Base-by-base conservation (phyloP, 2,329 filamentous ascomycete species). In the Fusarium subtropicale region DNA sequence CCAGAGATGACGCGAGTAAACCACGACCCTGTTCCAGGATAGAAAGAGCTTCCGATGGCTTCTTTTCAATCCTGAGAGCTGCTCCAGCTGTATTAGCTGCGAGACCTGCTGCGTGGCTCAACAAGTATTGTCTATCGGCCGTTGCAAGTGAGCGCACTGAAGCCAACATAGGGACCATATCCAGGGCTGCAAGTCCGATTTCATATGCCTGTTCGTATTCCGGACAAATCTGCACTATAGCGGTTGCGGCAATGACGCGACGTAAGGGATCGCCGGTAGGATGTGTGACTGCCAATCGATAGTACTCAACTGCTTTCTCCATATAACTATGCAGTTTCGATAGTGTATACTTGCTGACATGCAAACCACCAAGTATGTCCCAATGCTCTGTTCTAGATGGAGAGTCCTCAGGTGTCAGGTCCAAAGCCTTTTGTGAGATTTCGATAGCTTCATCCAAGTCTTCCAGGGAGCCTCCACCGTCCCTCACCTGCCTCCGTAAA, bases 21-120 rank as follows among this genome's bases (percentile, higher is more conserved):
- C 56, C 56, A 7, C 22, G n/a, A 5, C 55, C 55, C 16, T 54
- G 8, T 3, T 58, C 55, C 0, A 58, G 15, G 2, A 58, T 53
- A 1, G 15, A 4, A 3, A 57, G 8, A 11, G 30, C 36, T n/a
- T 54, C 47, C 0, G 28, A 28, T 3, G 55, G 30, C 3, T 54
- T 20, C 16, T 16, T 36, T 1, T 3, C 1, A 2, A 54, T 16
- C 4, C 36, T 33, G 1, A 57, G 24, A 1, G 28, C 30, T 12
- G 55, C 47, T 2, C 55, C 47, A 0, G 30, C 31, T 0, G 31
- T 41, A 0, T 38, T 24, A 11, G 47, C 36, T 1, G 55, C 36
- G 8, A 57, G 55, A 3, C 55, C 55, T 5, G 28, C n/a, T 0
- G 47, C 24, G 28, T 36, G 24, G 18, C 22, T 9, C 0, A 53